Conservation (phyloP, 106 monocot genomes). For the Iris macrosiphon region DNA sequence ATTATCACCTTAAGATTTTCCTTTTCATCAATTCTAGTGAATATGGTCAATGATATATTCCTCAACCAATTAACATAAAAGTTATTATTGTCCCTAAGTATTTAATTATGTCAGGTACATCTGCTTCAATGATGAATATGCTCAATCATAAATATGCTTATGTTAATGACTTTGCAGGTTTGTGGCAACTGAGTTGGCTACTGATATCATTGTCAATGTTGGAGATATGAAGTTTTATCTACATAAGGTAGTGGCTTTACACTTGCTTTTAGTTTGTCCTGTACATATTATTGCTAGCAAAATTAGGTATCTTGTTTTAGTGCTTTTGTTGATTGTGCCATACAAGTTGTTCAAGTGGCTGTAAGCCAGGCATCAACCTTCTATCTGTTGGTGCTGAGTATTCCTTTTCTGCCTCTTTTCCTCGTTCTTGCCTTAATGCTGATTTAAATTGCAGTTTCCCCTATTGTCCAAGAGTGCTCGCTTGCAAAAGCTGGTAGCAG, state of each 20-base stretch:
- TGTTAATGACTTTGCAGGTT: slow-evolving; percentile 17
- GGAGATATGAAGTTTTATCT: slow-evolving; percentile 33
- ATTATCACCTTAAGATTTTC: background rate
- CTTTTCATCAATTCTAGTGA: too few relatives aligned
- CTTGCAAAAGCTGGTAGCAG: slow-evolving; percentile 30
- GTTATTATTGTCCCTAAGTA: too few relatives aligned
- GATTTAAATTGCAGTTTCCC: slow-evolving; percentile 32
- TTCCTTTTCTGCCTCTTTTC: too few relatives aligned
- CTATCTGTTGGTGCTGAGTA: too few relatives aligned
- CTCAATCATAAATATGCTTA: too few relatives aligned
- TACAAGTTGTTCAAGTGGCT: too few relatives aligned
- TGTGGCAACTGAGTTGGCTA: slow-evolving; percentile 26
- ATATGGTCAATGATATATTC: too few relatives aligned
- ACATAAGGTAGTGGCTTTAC: slow-evolving; percentile 22
- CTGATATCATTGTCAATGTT: slow-evolving; percentile 23
- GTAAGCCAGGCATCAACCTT: too few relatives aligned
- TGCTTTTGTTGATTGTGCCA: background rate
- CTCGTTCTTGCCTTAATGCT: slow-evolving; percentile 9
- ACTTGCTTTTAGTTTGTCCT: too few relatives aligned
- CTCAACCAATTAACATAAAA: too few relatives aligned
- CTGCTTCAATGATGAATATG: too few relatives aligned
- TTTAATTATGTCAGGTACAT: too few relatives aligned
- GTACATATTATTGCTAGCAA: background rate
- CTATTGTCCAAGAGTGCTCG: slow-evolving; percentile 41
- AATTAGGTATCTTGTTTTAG: background rate